Evolutionary conservation across 768 basidiomycete genomes (phyloP).

Genomic region (Rhodotorula toruloides): DNA sequence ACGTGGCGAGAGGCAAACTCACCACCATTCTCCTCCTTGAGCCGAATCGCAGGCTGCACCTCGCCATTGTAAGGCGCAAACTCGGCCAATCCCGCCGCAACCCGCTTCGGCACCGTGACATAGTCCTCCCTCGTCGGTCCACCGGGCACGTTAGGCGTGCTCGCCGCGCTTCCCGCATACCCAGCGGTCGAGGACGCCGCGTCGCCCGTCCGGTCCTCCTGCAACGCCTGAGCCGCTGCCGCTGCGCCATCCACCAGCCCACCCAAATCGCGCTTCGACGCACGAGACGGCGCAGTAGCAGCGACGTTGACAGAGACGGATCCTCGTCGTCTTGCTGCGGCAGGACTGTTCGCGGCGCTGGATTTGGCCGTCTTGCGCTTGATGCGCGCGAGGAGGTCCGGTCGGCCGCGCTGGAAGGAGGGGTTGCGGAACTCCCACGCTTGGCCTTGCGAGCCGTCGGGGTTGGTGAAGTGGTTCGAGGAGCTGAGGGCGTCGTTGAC

Average conservation of each 20-base stretch:
- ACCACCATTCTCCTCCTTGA: neutral
- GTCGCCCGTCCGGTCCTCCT: too few relatives aligned
- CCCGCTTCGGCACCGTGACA: neutral
- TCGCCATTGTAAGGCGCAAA: conserved; percentile 4
- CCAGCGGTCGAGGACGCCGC: too few relatives aligned
- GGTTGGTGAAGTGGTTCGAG: neutral
- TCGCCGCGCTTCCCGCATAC: too few relatives aligned
- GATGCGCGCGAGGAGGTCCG: conserved; percentile 58
- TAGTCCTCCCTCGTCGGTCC: neutral
- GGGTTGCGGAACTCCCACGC: conserved; percentile 50
- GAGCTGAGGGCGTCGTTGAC: conserved; percentile 1
- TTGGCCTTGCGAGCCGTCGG: conserved; percentile 34
- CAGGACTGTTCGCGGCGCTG: neutral
- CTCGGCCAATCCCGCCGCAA: conserved; percentile 3
- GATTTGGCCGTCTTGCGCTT: conserved; percentile 41
- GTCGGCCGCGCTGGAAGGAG: conserved; percentile 56
- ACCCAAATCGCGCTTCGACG: conserved; percentile 41
- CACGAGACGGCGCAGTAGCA: too few relatives aligned
- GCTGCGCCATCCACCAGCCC: conserved; percentile 28
- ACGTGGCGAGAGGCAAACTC: neutral
- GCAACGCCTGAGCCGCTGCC: too few relatives aligned
- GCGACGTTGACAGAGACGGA: neutral
- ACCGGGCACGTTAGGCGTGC: too few relatives aligned
- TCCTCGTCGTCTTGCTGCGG: too few relatives aligned
- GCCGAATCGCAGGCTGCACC: neutral